phyloP scores from a whole-genome alignment of 306 rosid species.

The Astragalus glycyphyllos region DNA sequence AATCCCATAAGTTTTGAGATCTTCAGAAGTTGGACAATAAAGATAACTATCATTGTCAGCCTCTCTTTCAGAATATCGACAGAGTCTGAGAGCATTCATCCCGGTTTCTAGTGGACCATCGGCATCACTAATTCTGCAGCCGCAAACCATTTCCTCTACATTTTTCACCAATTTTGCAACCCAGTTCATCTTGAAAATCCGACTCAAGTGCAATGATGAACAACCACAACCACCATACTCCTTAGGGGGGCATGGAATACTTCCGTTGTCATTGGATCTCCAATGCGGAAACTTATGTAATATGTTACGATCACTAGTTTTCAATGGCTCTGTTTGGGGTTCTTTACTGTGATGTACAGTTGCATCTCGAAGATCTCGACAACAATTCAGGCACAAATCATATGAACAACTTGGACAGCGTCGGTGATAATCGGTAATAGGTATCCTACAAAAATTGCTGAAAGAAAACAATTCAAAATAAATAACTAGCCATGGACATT shows the following conservation, averaged over 20 bases:
- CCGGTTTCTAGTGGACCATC: constrained; percentile 49
- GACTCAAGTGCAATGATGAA: constrained; percentile 72
- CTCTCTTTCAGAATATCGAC: constrained; percentile 69
- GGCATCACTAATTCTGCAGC: constrained; percentile 64
- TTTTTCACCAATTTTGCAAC: constrained; percentile 97
- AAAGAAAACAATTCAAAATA: constrained; percentile 48
- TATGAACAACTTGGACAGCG: constrained; percentile 81
- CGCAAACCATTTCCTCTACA: constrained; percentile 97
- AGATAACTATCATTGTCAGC: constrained; percentile 66
- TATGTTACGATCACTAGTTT: constrained; percentile 52
- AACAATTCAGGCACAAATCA: constrained; percentile 89
- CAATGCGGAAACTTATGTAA: constrained; percentile 66
- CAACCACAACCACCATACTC: constrained; percentile 91
- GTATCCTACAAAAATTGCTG: constrained; percentile 96
- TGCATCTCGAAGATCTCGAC: constrained; percentile 84
- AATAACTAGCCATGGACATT: constrained; percentile 26
- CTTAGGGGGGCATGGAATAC: constrained; percentile 92
- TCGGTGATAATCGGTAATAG: constrained; percentile 93
- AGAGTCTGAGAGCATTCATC: constrained; percentile 52
- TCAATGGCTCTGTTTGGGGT: constrained; percentile 49
- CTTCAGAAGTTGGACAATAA: constrained; percentile 73
- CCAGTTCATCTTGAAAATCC: constrained; percentile 99
- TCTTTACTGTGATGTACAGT: constrained; percentile 51
- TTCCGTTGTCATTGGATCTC: constrained; percentile 74
- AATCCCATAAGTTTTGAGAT: constrained; percentile 75